These are phyloP conservation scores for Botrytis byssoidea DNA, from an alignment of 2,329 filamentous ascomycete species.

Conservation along the genomic window DNA sequence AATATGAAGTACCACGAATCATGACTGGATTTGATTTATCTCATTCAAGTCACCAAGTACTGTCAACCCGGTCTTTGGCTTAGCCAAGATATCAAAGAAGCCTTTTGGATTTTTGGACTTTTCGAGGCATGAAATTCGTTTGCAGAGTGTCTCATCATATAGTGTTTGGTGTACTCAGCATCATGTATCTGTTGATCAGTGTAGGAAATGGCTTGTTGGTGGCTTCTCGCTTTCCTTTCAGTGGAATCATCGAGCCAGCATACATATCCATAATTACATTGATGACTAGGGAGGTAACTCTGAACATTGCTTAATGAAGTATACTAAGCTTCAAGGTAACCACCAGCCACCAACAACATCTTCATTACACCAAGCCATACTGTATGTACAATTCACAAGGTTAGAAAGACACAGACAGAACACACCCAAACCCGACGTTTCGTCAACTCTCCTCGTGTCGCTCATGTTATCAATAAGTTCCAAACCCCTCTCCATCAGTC, in stretches of 20 bases:
- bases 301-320: no score
- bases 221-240: neutral
- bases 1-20: neutral
- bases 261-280: neutral
- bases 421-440: neutral
- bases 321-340: neutral
- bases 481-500: neutral
- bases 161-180: neutral
- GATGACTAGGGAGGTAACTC: neutral
- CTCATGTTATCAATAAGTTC: slow-evolving; percentile 7
- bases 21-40: neutral
- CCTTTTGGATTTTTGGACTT: neutral
- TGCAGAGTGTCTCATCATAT: slow-evolving; percentile 7
- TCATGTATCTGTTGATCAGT: neutral
- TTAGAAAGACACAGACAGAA: neutral
- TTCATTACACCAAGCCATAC: neutral
- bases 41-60: slow-evolving; percentile 11
- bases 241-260: neutral
- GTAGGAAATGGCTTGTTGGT: neutral
- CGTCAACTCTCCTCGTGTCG: slow-evolving; percentile 11
- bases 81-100: slow-evolving; percentile 17
- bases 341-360: neutral
- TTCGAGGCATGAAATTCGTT: neutral
- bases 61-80: slow-evolving; percentile 21
- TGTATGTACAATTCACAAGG: neutral